These are phyloP conservation scores for Gracilaria caudata DNA, from an alignment of 23 red algal species.

Conservation along the genomic window DNA sequence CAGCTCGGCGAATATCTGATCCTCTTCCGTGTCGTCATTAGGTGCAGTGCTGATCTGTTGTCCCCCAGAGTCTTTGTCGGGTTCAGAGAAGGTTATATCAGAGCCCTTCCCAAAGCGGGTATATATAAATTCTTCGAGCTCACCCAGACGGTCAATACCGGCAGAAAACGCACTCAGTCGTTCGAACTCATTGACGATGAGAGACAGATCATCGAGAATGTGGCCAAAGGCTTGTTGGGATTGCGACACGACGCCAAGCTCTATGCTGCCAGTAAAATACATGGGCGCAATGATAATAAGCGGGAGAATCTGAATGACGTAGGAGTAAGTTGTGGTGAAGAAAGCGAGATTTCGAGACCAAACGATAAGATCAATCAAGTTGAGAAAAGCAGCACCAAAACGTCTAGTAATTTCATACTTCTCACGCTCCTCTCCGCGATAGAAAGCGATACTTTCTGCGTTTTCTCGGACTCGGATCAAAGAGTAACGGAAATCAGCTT, in stretches of 20 bases:
- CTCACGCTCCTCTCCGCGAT: constrained; percentile 85
- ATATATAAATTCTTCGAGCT: constrained; percentile 89
- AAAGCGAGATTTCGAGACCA: constrained; percentile 91
- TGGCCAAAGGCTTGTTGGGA: constrained; percentile 91
- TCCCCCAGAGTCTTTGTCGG: background rate
- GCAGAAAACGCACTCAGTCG: constrained; percentile 83
- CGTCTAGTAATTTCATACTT: constrained; percentile 45
- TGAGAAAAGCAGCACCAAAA: constrained; percentile 75
- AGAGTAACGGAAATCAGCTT: constrained; percentile 97
- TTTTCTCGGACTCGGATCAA: constrained; percentile 95
- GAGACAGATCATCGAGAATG: constrained; percentile 87
- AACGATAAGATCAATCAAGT: constrained; percentile 71
- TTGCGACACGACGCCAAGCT: constrained; percentile 91
- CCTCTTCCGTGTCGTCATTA: background rate
- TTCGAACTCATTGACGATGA: constrained; percentile 95
- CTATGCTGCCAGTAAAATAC: constrained; percentile 87
- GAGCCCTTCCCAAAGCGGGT: constrained; percentile 40
- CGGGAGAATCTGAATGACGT: constrained; percentile 97
- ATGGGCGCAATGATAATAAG: constrained; percentile 85
- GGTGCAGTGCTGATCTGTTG: background rate
- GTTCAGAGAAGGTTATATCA: background rate
- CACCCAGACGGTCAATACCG: constrained; percentile 94
- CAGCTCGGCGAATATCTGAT: constrained; percentile 5
- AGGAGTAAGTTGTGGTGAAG: constrained; percentile 94
- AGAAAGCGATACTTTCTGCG: constrained; percentile 94